Percentiles rank a stretch among this genome's conserved stretches.
Evolutionary conservation across 23 red algal species (phyloP).

Genomic region (Gracilariopsis chorda): DNA sequence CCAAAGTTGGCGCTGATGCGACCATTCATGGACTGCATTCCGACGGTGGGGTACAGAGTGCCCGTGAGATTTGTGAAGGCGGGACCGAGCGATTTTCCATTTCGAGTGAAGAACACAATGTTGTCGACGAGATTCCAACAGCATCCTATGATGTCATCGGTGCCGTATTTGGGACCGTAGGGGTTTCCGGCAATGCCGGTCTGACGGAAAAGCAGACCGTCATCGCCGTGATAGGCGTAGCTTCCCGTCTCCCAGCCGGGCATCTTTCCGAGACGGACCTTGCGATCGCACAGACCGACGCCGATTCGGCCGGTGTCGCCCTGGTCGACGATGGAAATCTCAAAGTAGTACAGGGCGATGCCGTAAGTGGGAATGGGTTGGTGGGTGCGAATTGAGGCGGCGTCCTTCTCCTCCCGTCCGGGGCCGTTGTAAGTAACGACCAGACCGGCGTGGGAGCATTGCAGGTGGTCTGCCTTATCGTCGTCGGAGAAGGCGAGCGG

Average conservation of each 20-base stretch:
- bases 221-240: constrained; percentile 94
- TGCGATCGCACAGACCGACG: constrained; percentile 78
- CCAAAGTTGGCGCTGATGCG: constrained; percentile 92
- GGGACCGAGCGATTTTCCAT: constrained; percentile 73
- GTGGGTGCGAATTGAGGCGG: constrained; percentile 80
- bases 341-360: constrained; percentile 90
- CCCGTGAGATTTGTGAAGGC: constrained; percentile 81
- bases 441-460: constrained; percentile 33
- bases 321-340: constrained; percentile 76
- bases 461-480: constrained; percentile 60
- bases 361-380: constrained; percentile 55
- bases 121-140: constrained; percentile 91
- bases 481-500: constrained; percentile 42
- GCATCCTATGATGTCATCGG: constrained; percentile 88
- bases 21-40: constrained; percentile 85
- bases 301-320: constrained; percentile 90
- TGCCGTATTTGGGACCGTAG: constrained; percentile 94
- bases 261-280: constrained; percentile 81
- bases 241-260: constrained; percentile 92
- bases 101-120: constrained; percentile 92
- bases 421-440: constrained; percentile 76
- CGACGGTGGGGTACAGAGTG: constrained; percentile 81
- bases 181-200: constrained; percentile 65
- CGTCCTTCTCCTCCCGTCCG: constrained; percentile 85
- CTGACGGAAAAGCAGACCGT: constrained; percentile 91